Conservation (phyloP, 2,329 filamentous ascomycete species). For the Ophiostoma himal-ulmi region DNA sequence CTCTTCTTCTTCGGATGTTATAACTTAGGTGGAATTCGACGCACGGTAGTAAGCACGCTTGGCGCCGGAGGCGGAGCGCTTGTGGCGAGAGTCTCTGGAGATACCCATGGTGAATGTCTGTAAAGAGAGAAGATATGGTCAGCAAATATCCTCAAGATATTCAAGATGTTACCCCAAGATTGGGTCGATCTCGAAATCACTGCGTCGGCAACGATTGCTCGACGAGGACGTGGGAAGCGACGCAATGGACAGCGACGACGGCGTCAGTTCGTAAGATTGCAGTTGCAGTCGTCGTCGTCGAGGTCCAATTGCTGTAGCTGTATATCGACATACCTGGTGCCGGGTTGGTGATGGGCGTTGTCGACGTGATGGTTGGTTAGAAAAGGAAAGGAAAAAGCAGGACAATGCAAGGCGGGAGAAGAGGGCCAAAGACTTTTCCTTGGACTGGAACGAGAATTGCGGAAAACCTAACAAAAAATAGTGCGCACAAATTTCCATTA, state of each 20-base stretch:
- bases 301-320: neutral
- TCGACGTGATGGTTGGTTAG: constrained; percentile 24
- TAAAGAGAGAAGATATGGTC: constrained; percentile 33
- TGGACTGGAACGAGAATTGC: constrained; percentile 18
- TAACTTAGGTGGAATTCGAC: constrained; percentile 38
- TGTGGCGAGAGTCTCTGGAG: constrained; percentile 99
- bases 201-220: neutral
- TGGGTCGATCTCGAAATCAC: neutral
- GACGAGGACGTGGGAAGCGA: neutral
- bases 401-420: constrained; percentile 17
- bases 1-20: constrained; percentile 2
- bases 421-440: constrained; percentile 22
- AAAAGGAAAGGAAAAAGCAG: constrained; percentile 16
- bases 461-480: constrained; percentile 24
- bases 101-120: constrained; percentile 94
- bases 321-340: constrained; percentile 24
- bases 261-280: neutral
- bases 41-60: constrained; percentile 91
- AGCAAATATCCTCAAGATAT: neutral
- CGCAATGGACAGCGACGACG: neutral
- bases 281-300: neutral
- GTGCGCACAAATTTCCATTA: constrained; percentile 25
- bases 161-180: neutral
- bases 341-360: constrained; percentile 23
- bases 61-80: constrained; percentile 97